These are phyloP conservation scores for Spinellus fusiger DNA, from an alignment of 192 early-diverging fungal genomes.

Conservation along the genomic window DNA sequence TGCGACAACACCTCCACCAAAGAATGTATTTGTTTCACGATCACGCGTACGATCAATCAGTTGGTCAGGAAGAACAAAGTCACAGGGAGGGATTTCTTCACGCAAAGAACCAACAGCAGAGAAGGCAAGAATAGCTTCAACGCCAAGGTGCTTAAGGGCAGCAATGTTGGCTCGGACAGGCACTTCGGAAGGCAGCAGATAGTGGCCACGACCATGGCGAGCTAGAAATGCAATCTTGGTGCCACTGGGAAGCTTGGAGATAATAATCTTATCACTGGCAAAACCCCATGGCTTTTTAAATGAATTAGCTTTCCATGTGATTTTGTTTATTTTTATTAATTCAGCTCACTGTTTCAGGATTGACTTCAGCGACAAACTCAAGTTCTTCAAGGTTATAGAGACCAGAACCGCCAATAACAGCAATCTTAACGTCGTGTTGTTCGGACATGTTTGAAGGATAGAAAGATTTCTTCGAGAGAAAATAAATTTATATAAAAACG, in stretches of 20 bases:
- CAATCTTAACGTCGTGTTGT: constrained; percentile 65
- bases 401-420: constrained; percentile 92
- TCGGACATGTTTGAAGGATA: too few species aligned
- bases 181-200: constrained; percentile 81
- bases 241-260: constrained; percentile 62
- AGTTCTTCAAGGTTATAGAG: constrained; percentile 68
- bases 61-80: constrained; percentile 94
- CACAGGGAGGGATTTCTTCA: constrained; percentile 87
- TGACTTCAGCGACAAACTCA: constrained; percentile 62
- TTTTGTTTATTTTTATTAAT: not conserved
- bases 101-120: constrained; percentile 95
- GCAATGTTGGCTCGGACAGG: constrained; percentile 97
- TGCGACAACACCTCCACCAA: constrained; percentile 84
- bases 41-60: constrained; percentile 98
- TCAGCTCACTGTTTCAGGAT: constrained; percentile 65
- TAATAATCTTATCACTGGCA: constrained; percentile 83
- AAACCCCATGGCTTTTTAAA: constrained; percentile 71
- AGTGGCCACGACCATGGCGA: constrained; percentile 90
- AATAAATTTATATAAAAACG: too few species aligned
- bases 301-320: not conserved
- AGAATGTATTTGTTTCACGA: constrained; percentile 88
- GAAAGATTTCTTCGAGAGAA: too few species aligned
- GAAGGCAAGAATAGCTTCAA: constrained; percentile 88
- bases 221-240: constrained; percentile 93
- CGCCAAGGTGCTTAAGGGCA: constrained; percentile 90